Conservation (phyloP, 805 yeast species). For the Barnettozyma sucrosica region DNA sequence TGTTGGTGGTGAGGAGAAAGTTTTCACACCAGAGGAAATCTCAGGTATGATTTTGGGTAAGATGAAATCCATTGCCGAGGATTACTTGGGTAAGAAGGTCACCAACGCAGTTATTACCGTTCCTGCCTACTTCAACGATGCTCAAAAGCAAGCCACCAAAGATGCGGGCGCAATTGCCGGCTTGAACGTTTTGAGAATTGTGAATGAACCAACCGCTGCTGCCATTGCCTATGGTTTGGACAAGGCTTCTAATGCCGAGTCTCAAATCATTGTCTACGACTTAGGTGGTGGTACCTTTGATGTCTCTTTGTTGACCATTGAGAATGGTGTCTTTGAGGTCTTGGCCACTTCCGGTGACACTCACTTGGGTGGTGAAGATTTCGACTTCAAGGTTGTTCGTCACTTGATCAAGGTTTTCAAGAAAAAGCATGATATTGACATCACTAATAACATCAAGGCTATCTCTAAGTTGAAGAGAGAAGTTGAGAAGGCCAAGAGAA, state of each 20-base stretch:
- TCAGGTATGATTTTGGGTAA: slow-evolving; percentile 88
- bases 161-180: slow-evolving; percentile 94
- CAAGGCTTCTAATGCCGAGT: slow-evolving; percentile 64
- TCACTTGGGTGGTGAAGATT: slow-evolving; percentile 97
- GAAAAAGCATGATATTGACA: slow-evolving; percentile 87
- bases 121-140: slow-evolving; percentile 91
- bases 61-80: slow-evolving; percentile 92
- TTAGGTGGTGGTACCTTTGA: slow-evolving; percentile 98
- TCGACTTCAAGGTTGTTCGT: slow-evolving; percentile 82
- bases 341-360: slow-evolving; percentile 95
- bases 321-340: slow-evolving; percentile 89
- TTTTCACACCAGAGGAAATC: slow-evolving; percentile 87
- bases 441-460: slow-evolving; percentile 76
- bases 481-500: slow-evolving; percentile 97
- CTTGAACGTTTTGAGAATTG: slow-evolving; percentile 79
- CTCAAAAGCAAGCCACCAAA: slow-evolving; percentile 91
- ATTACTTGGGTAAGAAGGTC: slow-evolving; percentile 76
- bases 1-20: slow-evolving; percentile 65
- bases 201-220: slow-evolving; percentile 95
- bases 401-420: slow-evolving; percentile 84
- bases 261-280: slow-evolving; percentile 87
- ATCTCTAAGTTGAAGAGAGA: slow-evolving; percentile 93
- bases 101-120: slow-evolving; percentile 90
- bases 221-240: slow-evolving; percentile 96
- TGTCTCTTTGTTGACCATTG: slow-evolving; percentile 82